Evolutionary conservation across 2,329 filamentous ascomycete species (phyloP), one percentile per base, ranked within the genome.

Genomic region (Tolypocladium endophyticum): DNA sequence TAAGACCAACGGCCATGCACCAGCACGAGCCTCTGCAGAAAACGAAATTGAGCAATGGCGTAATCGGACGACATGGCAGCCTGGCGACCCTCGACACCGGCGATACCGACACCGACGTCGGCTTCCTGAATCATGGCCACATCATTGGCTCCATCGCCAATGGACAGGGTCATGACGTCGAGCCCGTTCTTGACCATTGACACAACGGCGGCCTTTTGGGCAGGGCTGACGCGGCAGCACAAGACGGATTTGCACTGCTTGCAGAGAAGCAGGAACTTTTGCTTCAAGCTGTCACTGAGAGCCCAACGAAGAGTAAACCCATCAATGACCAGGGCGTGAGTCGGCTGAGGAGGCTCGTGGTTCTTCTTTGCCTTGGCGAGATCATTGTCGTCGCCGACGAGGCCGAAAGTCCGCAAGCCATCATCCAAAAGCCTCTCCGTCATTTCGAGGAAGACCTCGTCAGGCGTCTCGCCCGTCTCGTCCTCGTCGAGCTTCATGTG

Each of bases 81-180:
- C 74, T 96, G 91, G 66, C 92, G 84, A 66, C 92, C 92, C 79
- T 96, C 92, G 64, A 93, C 88, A 76, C 92, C 92, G 63, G 91
- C 92, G 72, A 97, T 96, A 74, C 92, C 92, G 52, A 97, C 92
- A 72, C 92, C 92, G n/a, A 97, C 90, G 72, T 97, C 90, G 20
- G 92, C 92, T 74, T 96, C 92, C 74, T 97, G 92, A 67, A 97
- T 97, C 92, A 97, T 97, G 65, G 92, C 92, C 62, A 97, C 91
- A 73, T 97, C 92, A 72, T 97, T 97, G 70, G 92, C 92, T 69
- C 92, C 92, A 69, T 97, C 92, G 62, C 92, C 92, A 61, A 97
- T 89, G 1, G 92, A 92, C 38, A 97, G 81, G 0, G 94, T 97
- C 86, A 99, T 96, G 69, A 97, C 92, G 71, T 97, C 91, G 52